Evolutionary conservation across 352 stramenopile species (phyloP).

Genomic region (Phytophthora brassicae): DNA sequence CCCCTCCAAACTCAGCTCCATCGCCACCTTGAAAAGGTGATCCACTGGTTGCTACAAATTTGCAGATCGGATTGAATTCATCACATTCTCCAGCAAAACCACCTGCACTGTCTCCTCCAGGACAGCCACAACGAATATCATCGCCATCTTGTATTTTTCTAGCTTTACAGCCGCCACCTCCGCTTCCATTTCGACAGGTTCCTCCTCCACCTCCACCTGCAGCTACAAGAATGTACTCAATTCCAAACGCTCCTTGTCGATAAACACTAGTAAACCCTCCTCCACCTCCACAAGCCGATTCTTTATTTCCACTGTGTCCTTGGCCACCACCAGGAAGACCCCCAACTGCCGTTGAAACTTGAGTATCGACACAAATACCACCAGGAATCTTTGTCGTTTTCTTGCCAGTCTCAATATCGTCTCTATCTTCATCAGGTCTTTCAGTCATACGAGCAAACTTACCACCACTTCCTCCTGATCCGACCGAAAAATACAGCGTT

Average conservation of each 20-base stretch:
- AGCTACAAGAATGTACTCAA: slow-evolving; percentile 71
- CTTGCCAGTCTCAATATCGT: slow-evolving; percentile 6
- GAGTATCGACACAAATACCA: slow-evolving; percentile 36
- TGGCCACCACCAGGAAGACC: slow-evolving; percentile 54
- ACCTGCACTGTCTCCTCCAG: slow-evolving; percentile 40
- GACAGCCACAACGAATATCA: slow-evolving; percentile 53
- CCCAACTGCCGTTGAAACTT: slow-evolving; percentile 46
- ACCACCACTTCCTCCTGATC: slow-evolving; percentile 46
- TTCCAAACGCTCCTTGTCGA: slow-evolving; percentile 57
- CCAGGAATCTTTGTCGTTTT: slow-evolving; percentile 25
- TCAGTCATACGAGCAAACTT: slow-evolving; percentile 49
- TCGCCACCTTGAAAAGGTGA: slow-evolving; percentile 58
- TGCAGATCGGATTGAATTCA: slow-evolving; percentile 59
- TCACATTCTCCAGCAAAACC: slow-evolving; percentile 58
- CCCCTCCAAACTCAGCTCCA: slow-evolving; percentile 73
- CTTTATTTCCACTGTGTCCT: slow-evolving; percentile 70
- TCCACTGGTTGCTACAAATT: slow-evolving; percentile 56
- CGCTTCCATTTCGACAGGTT: slow-evolving; percentile 63
- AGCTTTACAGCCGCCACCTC: slow-evolving; percentile 36
- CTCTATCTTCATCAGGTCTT: slow-evolving; percentile 23
- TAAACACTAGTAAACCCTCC: slow-evolving; percentile 76
- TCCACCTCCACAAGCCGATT: slow-evolving; percentile 64
- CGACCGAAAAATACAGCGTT: slow-evolving; percentile 62
- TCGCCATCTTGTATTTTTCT: slow-evolving; percentile 35
- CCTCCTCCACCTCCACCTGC: slow-evolving; percentile 65